Base-by-base conservation (phyloP, 2,329 filamentous ascomycete species). In the Penicillium sp. region DNA sequence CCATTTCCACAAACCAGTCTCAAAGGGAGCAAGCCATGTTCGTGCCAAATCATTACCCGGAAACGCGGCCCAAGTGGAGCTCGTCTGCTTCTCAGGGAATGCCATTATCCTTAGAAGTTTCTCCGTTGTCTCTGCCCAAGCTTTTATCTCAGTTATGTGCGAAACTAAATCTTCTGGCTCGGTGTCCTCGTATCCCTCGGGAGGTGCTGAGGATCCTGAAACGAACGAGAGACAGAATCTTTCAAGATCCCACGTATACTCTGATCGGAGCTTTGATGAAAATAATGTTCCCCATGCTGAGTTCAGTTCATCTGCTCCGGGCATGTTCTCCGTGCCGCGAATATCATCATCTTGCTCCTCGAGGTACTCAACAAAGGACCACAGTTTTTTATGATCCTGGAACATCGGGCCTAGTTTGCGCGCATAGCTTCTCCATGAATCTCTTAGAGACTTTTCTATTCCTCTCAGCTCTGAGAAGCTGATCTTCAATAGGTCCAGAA, bases 171-270 rank as follows among this genome's bases (percentile, higher is more conserved):
- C 39, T 12, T 29, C 39, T 5, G 39, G 39, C 9, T 42, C 39
- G 15, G 10, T 15, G 8, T 30, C 15, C 2, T 42, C 21, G 1
- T 7, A 21, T 12, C 21, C 39, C 12, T n/a, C 3, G 13, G 37
- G 37, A 10, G 37, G 24, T 13, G 15, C 23, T 9, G 39, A 27
- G n/a, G 24, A 42, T 2, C 39, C 39, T 15, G 39, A 42, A 29
- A 42, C 39, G 15, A 27, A 42, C 6, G 39, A 42, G 3, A 29
- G 24, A 20, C 39, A 42, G 26, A 42, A 42, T 20, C 39, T 18
- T 42, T 42, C 39, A 6, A 42, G 39, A 9, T 42, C 39, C 39
- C 39, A 42, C 9, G 37, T 40, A 18, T 40, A 40, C 9, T 27
- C 13, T 13, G 13, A 18, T 12, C 13, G 37, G 7, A 40, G 13